Evolutionary conservation across 2,329 filamentous ascomycete genomes (phyloP).

Genomic region (Trichoderma afroharzianum): DNA sequence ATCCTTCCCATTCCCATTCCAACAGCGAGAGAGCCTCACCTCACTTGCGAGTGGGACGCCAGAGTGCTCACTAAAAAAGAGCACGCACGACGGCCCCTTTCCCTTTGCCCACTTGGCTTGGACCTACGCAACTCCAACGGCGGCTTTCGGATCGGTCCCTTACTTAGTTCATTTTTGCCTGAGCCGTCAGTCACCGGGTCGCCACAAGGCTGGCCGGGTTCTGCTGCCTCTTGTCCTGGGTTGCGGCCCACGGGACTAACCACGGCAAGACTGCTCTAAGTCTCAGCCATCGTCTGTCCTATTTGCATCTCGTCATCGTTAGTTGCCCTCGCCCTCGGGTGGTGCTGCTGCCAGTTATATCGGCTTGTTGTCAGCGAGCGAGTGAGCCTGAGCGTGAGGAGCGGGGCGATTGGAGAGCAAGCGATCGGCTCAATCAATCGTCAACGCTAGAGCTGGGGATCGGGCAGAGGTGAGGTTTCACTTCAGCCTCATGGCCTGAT

Average conservation of each 20-base stretch:
- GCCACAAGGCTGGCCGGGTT: not conserved
- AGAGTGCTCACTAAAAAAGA: constrained; percentile 6
- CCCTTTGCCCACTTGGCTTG: constrained; percentile 1
- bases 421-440: not conserved
- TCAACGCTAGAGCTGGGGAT: not conserved
- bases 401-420: constrained; percentile 8
- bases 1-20: constrained; percentile 6
- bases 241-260: not conserved
- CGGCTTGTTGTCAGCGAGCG: not conserved
- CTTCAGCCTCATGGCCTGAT: constrained; percentile 4
- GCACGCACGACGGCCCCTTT: constrained; percentile 3
- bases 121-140: not conserved
- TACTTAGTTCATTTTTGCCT: not conserved
- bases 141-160: not conserved
- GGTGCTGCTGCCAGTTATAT: not conserved
- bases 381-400: not conserved
- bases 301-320: not conserved
- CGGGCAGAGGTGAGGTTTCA: not conserved
- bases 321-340: not conserved
- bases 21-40: not conserved
- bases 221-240: not conserved
- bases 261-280: not conserved
- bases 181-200: not conserved
- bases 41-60: constrained; percentile 6
- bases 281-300: not conserved